Percentiles rank a stretch among this genome's conserved stretches.
phyloP scores from a whole-genome alignment of 1,139 yeast species.

The Meyerozyma smithsonii region DNA sequence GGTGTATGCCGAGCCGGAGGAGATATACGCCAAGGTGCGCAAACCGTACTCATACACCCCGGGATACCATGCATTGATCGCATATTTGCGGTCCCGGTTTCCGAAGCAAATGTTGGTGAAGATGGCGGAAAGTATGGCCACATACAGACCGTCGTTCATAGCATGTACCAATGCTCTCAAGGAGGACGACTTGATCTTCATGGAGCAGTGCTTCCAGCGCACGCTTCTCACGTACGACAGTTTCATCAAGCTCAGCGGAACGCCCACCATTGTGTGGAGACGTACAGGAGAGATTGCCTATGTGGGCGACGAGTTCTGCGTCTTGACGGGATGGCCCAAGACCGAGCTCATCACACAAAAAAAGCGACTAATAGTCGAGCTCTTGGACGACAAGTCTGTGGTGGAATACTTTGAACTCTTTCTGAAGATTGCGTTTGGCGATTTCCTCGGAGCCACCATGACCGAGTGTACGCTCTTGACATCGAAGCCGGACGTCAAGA shows the following conservation, averaged over 20 bases:
- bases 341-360: conserved; percentile 51
- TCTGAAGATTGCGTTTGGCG: conserved; percentile 85
- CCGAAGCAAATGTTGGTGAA: conserved; percentile 65
- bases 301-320: conserved; percentile 87
- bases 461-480: conserved; percentile 74
- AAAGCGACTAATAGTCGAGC: conserved; percentile 74
- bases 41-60: conserved; percentile 85
- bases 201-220: conserved; percentile 95
- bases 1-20: conserved; percentile 64
- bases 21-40: conserved; percentile 69
- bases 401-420: conserved; percentile 84
- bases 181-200: conserved; percentile 86
- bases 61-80: conserved; percentile 79
- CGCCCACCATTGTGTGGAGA: conserved; percentile 95
- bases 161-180: conserved; percentile 87
- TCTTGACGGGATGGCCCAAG: conserved; percentile 84
- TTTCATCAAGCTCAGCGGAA: conserved; percentile 78
- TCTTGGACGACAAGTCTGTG: conserved; percentile 83
- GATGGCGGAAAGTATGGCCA: conserved; percentile 87
- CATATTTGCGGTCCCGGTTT: conserved; percentile 69
- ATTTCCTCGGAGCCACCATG: conserved; percentile 86
- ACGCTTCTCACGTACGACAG: conserved; percentile 85
- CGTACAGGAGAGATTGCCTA: conserved; percentile 94
- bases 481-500: conserved; percentile 42
- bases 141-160: conserved; percentile 84